These are phyloP conservation scores for Micractinium conductrix DNA, from an alignment of 139 green algal genomes.

Conservation along the genomic window DNA sequence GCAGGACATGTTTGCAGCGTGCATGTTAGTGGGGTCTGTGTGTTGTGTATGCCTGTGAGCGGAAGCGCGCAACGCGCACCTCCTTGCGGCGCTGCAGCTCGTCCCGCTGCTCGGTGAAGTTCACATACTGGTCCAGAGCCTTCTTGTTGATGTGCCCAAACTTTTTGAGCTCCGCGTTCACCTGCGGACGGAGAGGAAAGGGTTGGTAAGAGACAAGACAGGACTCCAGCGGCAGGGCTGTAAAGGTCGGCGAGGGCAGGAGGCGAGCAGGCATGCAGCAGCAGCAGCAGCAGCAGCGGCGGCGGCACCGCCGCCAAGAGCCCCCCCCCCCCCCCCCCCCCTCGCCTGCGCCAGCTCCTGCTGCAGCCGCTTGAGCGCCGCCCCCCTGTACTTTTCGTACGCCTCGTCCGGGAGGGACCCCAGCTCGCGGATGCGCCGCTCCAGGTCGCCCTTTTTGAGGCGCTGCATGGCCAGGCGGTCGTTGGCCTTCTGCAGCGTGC, in stretches of 20 bases:
- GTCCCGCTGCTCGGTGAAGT: constrained; percentile 89
- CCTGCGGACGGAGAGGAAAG: not conserved
- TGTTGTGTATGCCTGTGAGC: not conserved
- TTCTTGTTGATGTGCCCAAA: constrained; percentile 94
- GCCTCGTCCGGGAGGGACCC: constrained; percentile 89
- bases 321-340: not conserved
- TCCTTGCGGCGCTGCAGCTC: constrained; percentile 52
- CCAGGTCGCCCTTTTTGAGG: constrained; percentile 73
- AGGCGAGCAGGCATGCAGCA: too few relatives aligned
- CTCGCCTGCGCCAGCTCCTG: constrained; percentile 59
- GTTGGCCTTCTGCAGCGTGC: constrained; percentile 70
- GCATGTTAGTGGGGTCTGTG: not conserved
- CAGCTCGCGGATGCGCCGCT: constrained; percentile 88
- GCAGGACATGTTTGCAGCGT: too few relatives aligned
- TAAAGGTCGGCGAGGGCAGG: not conserved
- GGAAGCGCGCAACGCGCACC: constrained; percentile 31
- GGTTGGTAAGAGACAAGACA: not conserved
- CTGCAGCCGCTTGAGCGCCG: constrained; percentile 68
- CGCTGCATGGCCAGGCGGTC: constrained; percentile 55
- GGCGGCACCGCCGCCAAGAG: not conserved
- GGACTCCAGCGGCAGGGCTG: too few relatives aligned
- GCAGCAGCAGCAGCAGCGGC: too few relatives aligned
- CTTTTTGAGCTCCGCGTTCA: constrained; percentile 69
- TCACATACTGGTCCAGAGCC: constrained; percentile 95
- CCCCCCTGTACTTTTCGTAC: constrained; percentile 76